Evolutionary conservation across 2,329 filamentous ascomycete species (phyloP).

Genomic region (Claviceps digitariae): DNA sequence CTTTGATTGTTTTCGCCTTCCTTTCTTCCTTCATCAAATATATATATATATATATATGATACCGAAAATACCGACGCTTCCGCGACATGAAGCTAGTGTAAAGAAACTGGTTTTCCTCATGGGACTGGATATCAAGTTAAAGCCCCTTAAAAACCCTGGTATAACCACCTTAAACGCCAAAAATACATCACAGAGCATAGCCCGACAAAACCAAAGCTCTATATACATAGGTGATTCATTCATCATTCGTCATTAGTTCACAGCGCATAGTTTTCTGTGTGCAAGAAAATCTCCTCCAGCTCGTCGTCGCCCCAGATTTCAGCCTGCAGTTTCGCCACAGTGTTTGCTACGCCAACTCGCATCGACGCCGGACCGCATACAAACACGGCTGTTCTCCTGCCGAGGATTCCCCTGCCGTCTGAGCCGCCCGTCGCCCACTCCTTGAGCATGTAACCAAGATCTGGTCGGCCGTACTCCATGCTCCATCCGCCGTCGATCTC

Average conservation of each 20-base stretch:
- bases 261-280: constrained; percentile 89
- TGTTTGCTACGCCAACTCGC: constrained; percentile 76
- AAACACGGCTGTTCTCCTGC: constrained; percentile 73
- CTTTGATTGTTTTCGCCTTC: too few relatives aligned
- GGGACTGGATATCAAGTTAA: too few relatives aligned
- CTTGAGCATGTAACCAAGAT: constrained; percentile 74
- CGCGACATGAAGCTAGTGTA: too few relatives aligned
- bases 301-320: constrained; percentile 68
- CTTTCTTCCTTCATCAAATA: too few relatives aligned
- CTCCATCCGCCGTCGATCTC: constrained; percentile 70
- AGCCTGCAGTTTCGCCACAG: constrained; percentile 69
- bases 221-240: background rate
- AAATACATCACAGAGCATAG: background rate
- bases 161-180: background rate
- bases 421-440: constrained; percentile 63
- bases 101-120: too few relatives aligned
- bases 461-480: constrained; percentile 82
- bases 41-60: too few relatives aligned
- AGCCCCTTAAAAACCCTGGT: background rate
- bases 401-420: constrained; percentile 56
- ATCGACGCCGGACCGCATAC: constrained; percentile 83
- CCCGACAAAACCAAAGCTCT: background rate
- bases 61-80: too few relatives aligned
- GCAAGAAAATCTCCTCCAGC: constrained; percentile 82
- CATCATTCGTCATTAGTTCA: constrained; percentile 20